These are phyloP conservation scores for Amanita inopinata DNA, from an alignment of 768 basidiomycete species.

Conservation along the genomic window DNA sequence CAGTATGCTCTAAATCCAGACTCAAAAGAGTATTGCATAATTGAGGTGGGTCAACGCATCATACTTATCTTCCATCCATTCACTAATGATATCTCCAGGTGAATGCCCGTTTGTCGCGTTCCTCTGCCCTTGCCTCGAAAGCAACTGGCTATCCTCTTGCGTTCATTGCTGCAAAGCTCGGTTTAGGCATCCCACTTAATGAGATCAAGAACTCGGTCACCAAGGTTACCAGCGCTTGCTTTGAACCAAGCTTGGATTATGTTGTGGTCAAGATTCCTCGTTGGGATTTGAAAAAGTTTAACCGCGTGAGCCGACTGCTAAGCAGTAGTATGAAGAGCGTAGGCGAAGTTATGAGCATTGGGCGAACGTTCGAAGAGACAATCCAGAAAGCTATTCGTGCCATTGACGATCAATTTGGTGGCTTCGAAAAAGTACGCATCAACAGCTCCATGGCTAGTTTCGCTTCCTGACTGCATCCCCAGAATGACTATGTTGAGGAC, in stretches of 20 bases:
- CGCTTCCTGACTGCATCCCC: conserved; percentile 5
- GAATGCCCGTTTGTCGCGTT: conserved; percentile 96
- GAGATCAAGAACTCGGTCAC: conserved; percentile 98
- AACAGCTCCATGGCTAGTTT: background rate
- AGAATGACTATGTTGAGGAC: conserved; percentile 85
- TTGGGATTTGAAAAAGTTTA: conserved; percentile 99
- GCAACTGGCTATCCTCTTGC: conserved; percentile 97
- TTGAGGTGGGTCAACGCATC: conserved; percentile 50
- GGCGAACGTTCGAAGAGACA: conserved; percentile 96
- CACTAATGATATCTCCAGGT: conserved; percentile 27
- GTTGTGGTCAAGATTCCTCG: conserved; percentile 97
- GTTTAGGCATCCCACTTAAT: conserved; percentile 93
- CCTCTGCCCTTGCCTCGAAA: conserved; percentile 95
- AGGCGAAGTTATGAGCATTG: conserved; percentile 99
- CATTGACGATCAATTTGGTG: conserved; percentile 91
- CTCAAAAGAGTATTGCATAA: conserved; percentile 97
- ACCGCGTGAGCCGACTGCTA: conserved; percentile 78
- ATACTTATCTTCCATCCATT: background rate
- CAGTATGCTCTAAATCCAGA: conserved; percentile 95
- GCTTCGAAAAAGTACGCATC: conserved; percentile 66
- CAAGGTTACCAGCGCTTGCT: conserved; percentile 93
- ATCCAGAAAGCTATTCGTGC: conserved; percentile 96
- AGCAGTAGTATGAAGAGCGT: conserved; percentile 99
- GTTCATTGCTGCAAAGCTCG: conserved; percentile 97
- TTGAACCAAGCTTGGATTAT: conserved; percentile 97